phyloP scores from a whole-genome alignment of 23 red algal species.

The Gracilaria caudata region DNA sequence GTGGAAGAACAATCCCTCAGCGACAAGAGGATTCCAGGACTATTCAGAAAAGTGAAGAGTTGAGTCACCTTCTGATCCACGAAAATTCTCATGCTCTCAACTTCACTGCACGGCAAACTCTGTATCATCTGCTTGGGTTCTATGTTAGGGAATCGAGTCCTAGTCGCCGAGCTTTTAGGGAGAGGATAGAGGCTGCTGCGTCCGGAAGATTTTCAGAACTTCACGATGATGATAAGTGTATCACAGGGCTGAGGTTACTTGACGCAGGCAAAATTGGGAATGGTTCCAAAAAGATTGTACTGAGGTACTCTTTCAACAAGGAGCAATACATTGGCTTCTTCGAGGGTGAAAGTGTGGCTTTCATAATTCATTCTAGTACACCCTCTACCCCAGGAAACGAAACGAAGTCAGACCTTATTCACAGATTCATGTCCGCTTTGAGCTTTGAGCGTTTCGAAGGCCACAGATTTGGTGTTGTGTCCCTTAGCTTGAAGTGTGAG shows the following conservation, averaged over 20 bases:
- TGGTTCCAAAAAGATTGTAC: not conserved
- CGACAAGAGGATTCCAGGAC: conserved; percentile 56
- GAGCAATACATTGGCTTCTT: conserved; percentile 31
- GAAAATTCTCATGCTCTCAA: not conserved
- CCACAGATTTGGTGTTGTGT: not conserved
- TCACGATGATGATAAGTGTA: conserved; percentile 62
- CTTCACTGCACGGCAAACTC: not conserved
- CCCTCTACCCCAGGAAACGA: not conserved
- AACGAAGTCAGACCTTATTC: conserved; percentile 10
- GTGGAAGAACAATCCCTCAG: conserved; percentile 46
- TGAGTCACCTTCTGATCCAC: conserved; percentile 48
- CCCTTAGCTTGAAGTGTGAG: not conserved
- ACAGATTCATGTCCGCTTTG: conserved; percentile 28
- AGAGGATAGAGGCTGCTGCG: conserved; percentile 52
- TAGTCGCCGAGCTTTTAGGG: conserved; percentile 44
- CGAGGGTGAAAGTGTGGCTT: conserved; percentile 57
- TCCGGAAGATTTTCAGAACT: conserved; percentile 28
- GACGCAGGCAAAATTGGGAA: not conserved
- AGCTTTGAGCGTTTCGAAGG: not conserved
- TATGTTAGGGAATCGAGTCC: conserved; percentile 70
- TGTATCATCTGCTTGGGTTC: conserved; percentile 64
- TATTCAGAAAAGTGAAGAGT: conserved; percentile 44
- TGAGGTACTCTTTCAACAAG: conserved; percentile 39
- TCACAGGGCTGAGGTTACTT: not conserved
- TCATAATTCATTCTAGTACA: conserved; percentile 32